Percentiles rank a stretch among this genome's conserved stretches.
Conservation (phyloP, 805 yeast species). For the Metschnikowia gelsemii region DNA sequence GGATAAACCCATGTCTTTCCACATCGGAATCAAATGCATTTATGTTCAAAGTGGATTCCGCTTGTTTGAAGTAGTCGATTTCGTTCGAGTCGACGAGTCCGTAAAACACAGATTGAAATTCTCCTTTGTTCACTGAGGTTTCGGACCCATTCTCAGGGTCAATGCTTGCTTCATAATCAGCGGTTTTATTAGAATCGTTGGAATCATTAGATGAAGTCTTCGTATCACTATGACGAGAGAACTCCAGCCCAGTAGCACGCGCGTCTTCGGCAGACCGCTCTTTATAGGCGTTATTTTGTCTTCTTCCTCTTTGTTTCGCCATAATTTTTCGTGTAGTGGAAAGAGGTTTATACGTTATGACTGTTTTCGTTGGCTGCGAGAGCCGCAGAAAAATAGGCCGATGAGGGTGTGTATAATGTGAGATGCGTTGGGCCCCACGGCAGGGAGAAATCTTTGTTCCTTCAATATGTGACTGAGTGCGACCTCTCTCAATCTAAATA, state of each 20-base stretch:
- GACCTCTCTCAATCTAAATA: not conserved
- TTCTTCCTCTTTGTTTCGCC: conserved; percentile 44
- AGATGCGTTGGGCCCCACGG: not conserved
- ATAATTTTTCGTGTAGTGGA: conserved; percentile 3
- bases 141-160: too few species aligned
- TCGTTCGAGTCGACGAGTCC: conserved; percentile 86
- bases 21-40: conserved; percentile 74
- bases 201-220: too few species aligned
- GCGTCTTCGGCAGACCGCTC: conserved; percentile 19
- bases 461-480: not conserved
- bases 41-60: conserved; percentile 80
- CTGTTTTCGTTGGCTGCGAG: not conserved
- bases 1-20: conserved; percentile 69
- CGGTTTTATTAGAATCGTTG: not conserved
- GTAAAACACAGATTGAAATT: conserved; percentile 53
- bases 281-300: conserved; percentile 32
- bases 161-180: conserved; percentile 7
- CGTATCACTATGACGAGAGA: too few species aligned
- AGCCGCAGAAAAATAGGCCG: too few species aligned
- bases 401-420: conserved; percentile 14
- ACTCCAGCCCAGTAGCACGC: too few species aligned
- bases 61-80: conserved; percentile 87
- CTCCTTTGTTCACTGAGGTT: conserved; percentile 16
- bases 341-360: not conserved
- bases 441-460: not conserved